A percentile compares a stretch with the other conserved stretches of the same genome.
Conservation (phyloP, 1,139 yeast genomes). For the Pichia sp. region DNA sequence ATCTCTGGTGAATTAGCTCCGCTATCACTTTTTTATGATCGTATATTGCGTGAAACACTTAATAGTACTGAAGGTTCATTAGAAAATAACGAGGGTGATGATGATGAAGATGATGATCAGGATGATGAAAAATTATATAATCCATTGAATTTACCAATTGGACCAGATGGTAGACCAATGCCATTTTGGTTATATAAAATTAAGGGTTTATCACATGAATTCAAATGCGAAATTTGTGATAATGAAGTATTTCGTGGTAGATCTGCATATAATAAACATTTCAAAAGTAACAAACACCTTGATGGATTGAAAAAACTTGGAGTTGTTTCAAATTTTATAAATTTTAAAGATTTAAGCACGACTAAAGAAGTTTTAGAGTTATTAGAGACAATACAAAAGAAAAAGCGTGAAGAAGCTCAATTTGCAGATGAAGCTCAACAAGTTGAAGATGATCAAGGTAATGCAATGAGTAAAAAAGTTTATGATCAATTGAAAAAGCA, state of each 20-base stretch:
- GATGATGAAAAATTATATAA: constrained; percentile 28
- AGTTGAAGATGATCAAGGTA: constrained; percentile 89
- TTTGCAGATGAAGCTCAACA: constrained; percentile 58
- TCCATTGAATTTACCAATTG: constrained; percentile 66
- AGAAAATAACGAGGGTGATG: constrained; percentile 20
- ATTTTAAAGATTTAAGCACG: constrained; percentile 59
- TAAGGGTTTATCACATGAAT: constrained; percentile 74
- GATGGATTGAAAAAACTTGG: constrained; percentile 77
- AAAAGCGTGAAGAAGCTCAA: constrained; percentile 35
- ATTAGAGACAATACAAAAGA: constrained; percentile 43
- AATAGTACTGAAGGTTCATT: no score
- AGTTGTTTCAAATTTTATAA: constrained; percentile 35
- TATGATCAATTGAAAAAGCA: constrained; percentile 81
- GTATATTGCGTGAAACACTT: background rate
- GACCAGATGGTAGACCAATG: constrained; percentile 86
- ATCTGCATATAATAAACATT: constrained; percentile 65
- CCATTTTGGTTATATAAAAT: constrained; percentile 91
- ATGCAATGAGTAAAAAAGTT: constrained; percentile 80
- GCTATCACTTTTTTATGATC: constrained; percentile 17
- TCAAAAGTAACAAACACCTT: constrained; percentile 59
- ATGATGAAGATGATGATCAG: constrained; percentile 20
- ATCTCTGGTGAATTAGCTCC: constrained; percentile 3
- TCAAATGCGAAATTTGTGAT: constrained; percentile 84
- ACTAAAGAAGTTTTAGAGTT: constrained; percentile 65
- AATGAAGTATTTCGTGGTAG: constrained; percentile 71